A percentile compares a stretch with the other conserved stretches of the same genome.
These are phyloP conservation scores for Camellia sinensis DNA, from an alignment of 148 eudicot species.

Conservation along the genomic window DNA sequence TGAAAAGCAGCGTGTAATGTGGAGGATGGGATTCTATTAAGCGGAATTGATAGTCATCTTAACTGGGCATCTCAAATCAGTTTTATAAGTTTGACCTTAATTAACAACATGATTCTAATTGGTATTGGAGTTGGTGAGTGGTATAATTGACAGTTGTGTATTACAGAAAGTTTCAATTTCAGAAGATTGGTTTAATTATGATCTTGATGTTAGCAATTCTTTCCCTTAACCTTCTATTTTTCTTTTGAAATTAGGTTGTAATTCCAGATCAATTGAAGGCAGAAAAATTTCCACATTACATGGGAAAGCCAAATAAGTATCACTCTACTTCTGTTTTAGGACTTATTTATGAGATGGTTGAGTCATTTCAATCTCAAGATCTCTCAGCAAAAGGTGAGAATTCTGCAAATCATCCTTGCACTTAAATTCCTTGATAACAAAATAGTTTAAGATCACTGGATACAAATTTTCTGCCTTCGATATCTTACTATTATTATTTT, in stretches of 20 bases:
- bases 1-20: not conserved
- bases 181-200: not conserved
- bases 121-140: too few species aligned
- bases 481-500: not conserved
- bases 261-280: slow-evolving; percentile 39
- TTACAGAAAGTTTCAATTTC: not conserved
- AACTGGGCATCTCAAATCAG: not conserved
- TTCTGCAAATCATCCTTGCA: not conserved
- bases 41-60: not conserved
- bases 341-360: slow-evolving; percentile 38
- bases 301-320: slow-evolving; percentile 37
- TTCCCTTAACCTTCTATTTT: not conserved
- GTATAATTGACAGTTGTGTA: too few species aligned
- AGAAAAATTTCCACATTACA: slow-evolving; percentile 50
- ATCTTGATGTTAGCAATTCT: not conserved
- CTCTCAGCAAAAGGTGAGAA: slow-evolving; percentile 33
- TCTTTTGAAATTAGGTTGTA: slow-evolving; percentile 36
- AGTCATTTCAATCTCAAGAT: slow-evolving; percentile 13
- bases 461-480: not conserved
- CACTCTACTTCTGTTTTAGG: slow-evolving; percentile 61
- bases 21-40: not conserved
- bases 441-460: not conserved
- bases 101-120: too few species aligned
- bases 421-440: not conserved
- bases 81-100: too few species aligned